Evolutionary conservation across 305 asterid species (phyloP), one percentile per base, ranked within the genome.

Genomic region (Plantago coronopus): DNA sequence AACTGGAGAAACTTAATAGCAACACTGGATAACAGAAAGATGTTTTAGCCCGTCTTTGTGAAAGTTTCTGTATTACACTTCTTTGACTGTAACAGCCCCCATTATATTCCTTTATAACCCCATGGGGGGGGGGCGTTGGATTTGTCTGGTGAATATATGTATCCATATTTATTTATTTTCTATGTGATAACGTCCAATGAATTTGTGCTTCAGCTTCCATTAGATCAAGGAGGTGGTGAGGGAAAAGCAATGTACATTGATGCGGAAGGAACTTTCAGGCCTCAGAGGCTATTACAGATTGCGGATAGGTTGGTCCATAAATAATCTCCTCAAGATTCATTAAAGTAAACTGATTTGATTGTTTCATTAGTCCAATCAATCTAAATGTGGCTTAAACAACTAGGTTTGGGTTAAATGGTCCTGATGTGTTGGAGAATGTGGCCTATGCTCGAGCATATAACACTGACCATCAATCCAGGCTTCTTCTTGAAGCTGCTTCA

Each of bases 221-320:
- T 91, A 63, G 98, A 91, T 62, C 98, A 88, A 81, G 96, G 98
- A 44, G 98, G 98, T 22, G 96, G 96, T 49, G 96, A 86, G 71
- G 98, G 98, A 55, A 91, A 88, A 80, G 98, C 98, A 21, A 88
- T 91, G 98, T 91, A 91, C 71, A 86, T 91, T 61, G 98, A 91
- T 58, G 96, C 98, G 34, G 98, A 91, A 72, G 98, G 98, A 19
- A 91, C 96, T 46, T 91, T 91, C 81, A 76, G 96, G 78, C 98
- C 98, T 10, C 98, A 91, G 77, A 84, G 98, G 69, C 89, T 91
- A 56, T 78, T 91, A 61, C 98, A 91, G 65, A 91, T 91, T 49
- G 98, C 98, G 2, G 96, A 91, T 66, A 88, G 95, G 98, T 91
- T 58, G 55, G 42, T 29, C 58, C 37, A 22, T 50, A 23, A 12